Base-by-base conservation (phyloP, 2,329 filamentous ascomycete genomes). In the Penicillium polonicum region DNA sequence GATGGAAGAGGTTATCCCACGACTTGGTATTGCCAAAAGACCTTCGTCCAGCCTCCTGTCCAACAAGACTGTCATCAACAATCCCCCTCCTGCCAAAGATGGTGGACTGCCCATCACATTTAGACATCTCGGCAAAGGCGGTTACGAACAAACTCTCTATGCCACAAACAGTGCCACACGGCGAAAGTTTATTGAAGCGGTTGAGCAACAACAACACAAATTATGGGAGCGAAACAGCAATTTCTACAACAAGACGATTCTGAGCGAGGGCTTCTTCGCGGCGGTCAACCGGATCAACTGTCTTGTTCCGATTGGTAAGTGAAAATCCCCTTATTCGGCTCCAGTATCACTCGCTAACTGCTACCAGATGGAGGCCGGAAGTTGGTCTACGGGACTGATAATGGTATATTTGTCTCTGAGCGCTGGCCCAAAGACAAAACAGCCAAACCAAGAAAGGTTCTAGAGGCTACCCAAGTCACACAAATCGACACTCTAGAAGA, bases 401-500 rank as follows among this genome's bases (percentile, higher is more conserved):
- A 87, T 68, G 94, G 94, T 59, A 90, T 99, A 49, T 99, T 91
- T 73, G 82, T 97, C 29, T 92, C 90, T 36, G 94, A 99, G 68
- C 88, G 94, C 54, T 93, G 91, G 79, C 88, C 89, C 42, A 95
- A 91, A 75, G 92, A 96, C 64, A 78, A 87, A 74, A 80, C 83
- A 72, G 76, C 82, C 36, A 87, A 86, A 68, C 94, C 94, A 6
- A 88, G 87, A 66, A 86, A 91, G 54, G 91, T 96, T 35, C 83
- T 99, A 55, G 94, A 99, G 70, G 86, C 87, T 55, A 88, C 88
- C 60, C 87, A 87, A 59, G 94, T 99, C 27, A 96, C 93, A 0
- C 94, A 99, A 73, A 89, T 99, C 61, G 94, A 99, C 72, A 92
- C 96, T 7, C 82, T 99, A 42, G 94, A 99, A 74, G 92, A 97